Evolutionary conservation across 2,329 filamentous ascomycete species (phyloP), one percentile per base, ranked within the genome.

Genomic region (Sclerotinia glacialis): DNA sequence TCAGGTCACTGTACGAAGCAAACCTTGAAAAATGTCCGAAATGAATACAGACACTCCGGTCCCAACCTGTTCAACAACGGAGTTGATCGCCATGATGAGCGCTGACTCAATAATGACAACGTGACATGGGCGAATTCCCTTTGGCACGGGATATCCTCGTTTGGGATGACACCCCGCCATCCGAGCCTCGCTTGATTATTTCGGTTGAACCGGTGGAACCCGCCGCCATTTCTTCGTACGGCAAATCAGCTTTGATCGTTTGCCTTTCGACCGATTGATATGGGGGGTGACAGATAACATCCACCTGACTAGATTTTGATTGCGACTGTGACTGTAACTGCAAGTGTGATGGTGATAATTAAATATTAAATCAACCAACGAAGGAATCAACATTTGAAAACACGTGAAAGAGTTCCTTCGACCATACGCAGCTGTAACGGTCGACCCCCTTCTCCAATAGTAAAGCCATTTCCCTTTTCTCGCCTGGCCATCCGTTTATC

Each of bases 81-180:
- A 60, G 14, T 34, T 49, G 11, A 26, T 49, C 8, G 21, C 44
- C 37, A 37, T 23, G 8, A 23, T 49, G 58, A 60, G 58, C 44
- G 49, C 58, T 60, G n/a, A 40, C 58, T 37, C 44, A 60, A 49
- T n/a, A 60, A 49, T n/a, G n/a, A 21, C 28, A 60, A 60, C 58
- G 58, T 60, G 58, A 60, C n/a, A 34, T 49, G 28, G 18, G 28
- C 44, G 21, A 60, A 28, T 37, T 49, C 21, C 18, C 12, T 60
- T 11, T 26, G 21, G 58, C 44, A 49, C 28, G 58, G 58, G 58
- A 60, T 49, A 37, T 34, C 14, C 58, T 60, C 44, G 46, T 49
- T 54, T 37, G 12, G 31, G 44, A 60, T 60, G 26, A 14, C 58
- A 60, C 58, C 58, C 44, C 58, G 44, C 58, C 26, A 49, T 40